A percentile compares a stretch with the other conserved stretches of the same genome.
phyloP scores from a whole-genome alignment of 169 alveolate genomes.

The Ichthyophthirius multifiliis region DNA sequence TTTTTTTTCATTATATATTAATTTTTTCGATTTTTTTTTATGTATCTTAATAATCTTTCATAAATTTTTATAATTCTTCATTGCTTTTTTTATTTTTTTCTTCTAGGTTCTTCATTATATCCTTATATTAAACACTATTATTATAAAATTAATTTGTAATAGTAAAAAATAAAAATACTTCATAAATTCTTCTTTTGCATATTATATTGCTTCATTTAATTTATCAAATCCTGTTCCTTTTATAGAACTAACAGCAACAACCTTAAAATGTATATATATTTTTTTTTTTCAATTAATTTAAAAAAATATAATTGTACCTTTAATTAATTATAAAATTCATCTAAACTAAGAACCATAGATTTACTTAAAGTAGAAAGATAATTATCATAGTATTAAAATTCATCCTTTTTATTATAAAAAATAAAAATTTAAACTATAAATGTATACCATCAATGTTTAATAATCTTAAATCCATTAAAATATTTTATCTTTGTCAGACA shows the following conservation, averaged over 20 bases:
- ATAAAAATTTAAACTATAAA: neutral
- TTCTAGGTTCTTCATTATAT: neutral
- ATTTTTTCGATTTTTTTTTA: neutral
- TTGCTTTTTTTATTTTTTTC: neutral
- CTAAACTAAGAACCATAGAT: slow-evolving; percentile 61
- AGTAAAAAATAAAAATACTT: neutral
- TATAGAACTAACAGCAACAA: neutral
- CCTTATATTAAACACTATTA: neutral
- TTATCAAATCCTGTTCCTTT: neutral
- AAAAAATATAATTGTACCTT: neutral
- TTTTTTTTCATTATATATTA: no score
- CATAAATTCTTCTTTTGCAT: slow-evolving; percentile 6
- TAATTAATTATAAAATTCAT: slow-evolving; percentile 67
- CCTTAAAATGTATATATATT: neutral
- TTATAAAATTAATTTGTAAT: neutral
- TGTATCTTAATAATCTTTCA: neutral
- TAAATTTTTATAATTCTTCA: neutral
- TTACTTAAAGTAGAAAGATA: slow-evolving; percentile 64
- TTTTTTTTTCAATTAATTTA: neutral
- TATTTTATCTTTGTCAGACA: slow-evolving; percentile 53
- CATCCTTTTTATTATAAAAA: slow-evolving; percentile 1
- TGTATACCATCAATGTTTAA: slow-evolving; percentile 43
- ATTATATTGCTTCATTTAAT: neutral
- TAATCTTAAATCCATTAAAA: slow-evolving; percentile 71
- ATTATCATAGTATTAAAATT: slow-evolving; percentile 45